A percentile compares a stretch with the other conserved stretches of the same genome.
Evolutionary conservation across 805 yeast species (phyloP).

Genomic region (Metschnikowia sp.): DNA sequence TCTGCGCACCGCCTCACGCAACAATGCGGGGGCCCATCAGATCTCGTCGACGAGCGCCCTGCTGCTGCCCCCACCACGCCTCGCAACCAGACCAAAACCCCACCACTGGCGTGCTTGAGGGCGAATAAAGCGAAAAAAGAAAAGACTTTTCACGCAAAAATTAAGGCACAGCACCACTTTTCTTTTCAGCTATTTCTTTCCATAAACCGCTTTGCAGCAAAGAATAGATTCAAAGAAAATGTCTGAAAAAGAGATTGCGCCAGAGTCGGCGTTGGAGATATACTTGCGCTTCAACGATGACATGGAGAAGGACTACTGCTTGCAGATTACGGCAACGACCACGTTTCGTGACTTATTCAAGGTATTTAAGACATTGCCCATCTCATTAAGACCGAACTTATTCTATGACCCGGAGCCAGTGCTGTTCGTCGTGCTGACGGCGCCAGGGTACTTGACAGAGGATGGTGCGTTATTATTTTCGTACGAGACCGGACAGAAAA

Average conservation of each 20-base stretch:
- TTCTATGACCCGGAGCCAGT: constrained; percentile 65
- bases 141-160: no score
- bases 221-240: background rate
- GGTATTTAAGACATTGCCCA: constrained; percentile 65
- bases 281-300: constrained; percentile 85
- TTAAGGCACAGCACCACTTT: no score
- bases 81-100: no score
- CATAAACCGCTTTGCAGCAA: no score
- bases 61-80: no score
- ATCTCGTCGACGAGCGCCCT: no score
- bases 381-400: constrained; percentile 74
- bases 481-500: constrained; percentile 46
- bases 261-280: constrained; percentile 35
- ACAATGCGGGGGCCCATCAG: background rate
- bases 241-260: constrained; percentile 4
- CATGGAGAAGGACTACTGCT: constrained; percentile 84
- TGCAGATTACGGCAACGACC: constrained; percentile 60
- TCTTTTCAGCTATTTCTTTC: no score
- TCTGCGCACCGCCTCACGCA: background rate
- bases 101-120: no score
- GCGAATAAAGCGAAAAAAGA: no score
- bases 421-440: constrained; percentile 57
- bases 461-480: constrained; percentile 77
- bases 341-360: constrained; percentile 57
- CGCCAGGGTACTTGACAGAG: constrained; percentile 80